Evolutionary conservation across 345 rosid genomes (phyloP).

Genomic region (Schrenkiella parvula): DNA sequence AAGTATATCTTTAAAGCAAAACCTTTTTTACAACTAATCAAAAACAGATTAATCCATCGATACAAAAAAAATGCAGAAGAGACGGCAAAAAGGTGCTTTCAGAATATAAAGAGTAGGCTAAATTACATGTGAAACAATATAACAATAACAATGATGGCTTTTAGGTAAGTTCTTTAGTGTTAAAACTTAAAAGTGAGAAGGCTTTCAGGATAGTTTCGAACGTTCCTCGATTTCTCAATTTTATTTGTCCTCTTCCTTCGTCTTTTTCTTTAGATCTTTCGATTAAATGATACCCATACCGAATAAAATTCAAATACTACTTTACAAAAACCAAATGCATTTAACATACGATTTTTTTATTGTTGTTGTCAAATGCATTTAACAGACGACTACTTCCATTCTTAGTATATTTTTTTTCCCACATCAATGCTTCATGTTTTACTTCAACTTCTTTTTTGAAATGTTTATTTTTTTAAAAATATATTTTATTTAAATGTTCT

Average conservation of each 20-base stretch:
- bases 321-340: constrained; percentile 4
- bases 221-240: constrained; percentile 33
- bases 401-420: not conserved
- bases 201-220: constrained; percentile 28
- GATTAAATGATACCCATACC: constrained; percentile 26
- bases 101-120: not conserved
- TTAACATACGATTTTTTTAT: not conserved
- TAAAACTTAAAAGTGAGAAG: not conserved
- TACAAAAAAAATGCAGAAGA: not conserved
- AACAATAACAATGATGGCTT: constrained; percentile 3
- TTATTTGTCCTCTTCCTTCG: constrained; percentile 21
- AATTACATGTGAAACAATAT: constrained; percentile 8
- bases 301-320: not conserved
- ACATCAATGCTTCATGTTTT: not conserved
- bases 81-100: not conserved
- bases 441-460: not conserved
- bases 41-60: not conserved
- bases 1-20: not conserved
- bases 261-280: constrained; percentile 13
- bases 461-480: no score
- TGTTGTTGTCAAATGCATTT: not conserved
- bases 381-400: not conserved
- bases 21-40: not conserved
- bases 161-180: constrained; percentile 8
- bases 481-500: no score